Evolutionary conservation across 306 rosid species (phyloP).

Genomic region (Gastrolobium bilobum): DNA sequence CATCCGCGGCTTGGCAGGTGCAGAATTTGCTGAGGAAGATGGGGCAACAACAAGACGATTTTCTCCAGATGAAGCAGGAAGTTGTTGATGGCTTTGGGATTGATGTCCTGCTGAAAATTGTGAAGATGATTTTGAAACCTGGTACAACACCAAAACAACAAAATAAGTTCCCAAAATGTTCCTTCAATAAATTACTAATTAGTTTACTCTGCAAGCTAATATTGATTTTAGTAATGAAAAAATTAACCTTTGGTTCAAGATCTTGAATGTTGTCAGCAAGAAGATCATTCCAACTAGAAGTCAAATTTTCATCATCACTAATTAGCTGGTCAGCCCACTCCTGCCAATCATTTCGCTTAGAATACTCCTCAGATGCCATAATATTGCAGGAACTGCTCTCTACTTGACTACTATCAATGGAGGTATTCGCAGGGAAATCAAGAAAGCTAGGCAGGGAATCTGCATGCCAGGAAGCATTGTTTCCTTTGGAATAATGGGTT

Average conservation of each 20-base stretch:
- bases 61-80: constrained; percentile 69
- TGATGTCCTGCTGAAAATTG: constrained; percentile 60
- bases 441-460: constrained; percentile 80
- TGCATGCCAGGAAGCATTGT: constrained; percentile 74
- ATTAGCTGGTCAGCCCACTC: constrained; percentile 98
- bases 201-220: constrained; percentile 48
- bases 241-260: constrained; percentile 85
- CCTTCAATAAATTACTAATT: constrained; percentile 48
- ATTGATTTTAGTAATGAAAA: constrained; percentile 42
- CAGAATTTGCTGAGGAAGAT: constrained; percentile 71
- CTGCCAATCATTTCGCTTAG: constrained; percentile 83
- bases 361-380: constrained; percentile 75
- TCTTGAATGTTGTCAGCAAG: constrained; percentile 78
- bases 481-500: constrained; percentile 67
- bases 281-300: constrained; percentile 88
- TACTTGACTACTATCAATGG: constrained; percentile 69
- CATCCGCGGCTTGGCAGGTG: constrained; percentile 86
- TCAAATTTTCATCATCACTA: constrained; percentile 80
- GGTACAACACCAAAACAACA: constrained; percentile 71
- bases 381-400: constrained; percentile 73
- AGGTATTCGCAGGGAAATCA: constrained; percentile 74
- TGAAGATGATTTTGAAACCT: constrained; percentile 65
- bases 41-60: constrained; percentile 58
- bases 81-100: constrained; percentile 71
- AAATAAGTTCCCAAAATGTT: constrained; percentile 50